Evolutionary conservation across 2,329 filamentous ascomycete genomes (phyloP).

Genomic region (Fusarium redolens): DNA sequence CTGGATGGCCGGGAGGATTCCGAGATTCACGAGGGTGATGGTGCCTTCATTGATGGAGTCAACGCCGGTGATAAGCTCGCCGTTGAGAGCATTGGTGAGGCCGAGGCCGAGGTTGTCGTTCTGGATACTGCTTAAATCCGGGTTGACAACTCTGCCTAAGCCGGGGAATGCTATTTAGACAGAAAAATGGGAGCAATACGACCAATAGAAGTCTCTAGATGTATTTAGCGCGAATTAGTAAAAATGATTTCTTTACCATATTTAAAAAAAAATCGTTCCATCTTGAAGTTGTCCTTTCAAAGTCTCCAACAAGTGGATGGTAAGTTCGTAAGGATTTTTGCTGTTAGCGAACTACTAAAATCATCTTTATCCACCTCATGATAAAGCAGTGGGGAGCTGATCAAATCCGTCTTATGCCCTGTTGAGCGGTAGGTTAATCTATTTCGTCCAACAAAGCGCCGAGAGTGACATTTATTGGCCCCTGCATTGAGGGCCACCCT

Average conservation of each 20-base stretch:
- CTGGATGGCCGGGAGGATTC: constrained; percentile 74
- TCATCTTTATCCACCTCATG: neutral
- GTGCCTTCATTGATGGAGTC: constrained; percentile 77
- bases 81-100: constrained; percentile 76
- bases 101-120: constrained; percentile 75
- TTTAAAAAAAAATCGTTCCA: neutral
- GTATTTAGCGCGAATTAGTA: constrained; percentile 24
- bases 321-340: neutral
- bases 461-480: neutral
- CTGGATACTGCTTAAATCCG: constrained; percentile 68
- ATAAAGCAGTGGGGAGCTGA: neutral
- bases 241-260: neutral
- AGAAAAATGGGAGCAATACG: neutral
- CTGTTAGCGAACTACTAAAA: neutral
- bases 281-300: neutral
- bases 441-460: neutral
- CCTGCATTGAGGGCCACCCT: neutral
- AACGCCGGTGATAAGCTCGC: constrained; percentile 72
- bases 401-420: neutral
- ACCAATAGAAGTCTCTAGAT: constrained; percentile 8
- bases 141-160: neutral
- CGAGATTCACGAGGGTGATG: constrained; percentile 79
- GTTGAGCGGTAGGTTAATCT: neutral
- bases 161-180: neutral
- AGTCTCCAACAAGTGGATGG: neutral